These are phyloP conservation scores for Diaporthe aspalathi DNA, from an alignment of 2,329 filamentous ascomycete species.

Conservation along the genomic window DNA sequence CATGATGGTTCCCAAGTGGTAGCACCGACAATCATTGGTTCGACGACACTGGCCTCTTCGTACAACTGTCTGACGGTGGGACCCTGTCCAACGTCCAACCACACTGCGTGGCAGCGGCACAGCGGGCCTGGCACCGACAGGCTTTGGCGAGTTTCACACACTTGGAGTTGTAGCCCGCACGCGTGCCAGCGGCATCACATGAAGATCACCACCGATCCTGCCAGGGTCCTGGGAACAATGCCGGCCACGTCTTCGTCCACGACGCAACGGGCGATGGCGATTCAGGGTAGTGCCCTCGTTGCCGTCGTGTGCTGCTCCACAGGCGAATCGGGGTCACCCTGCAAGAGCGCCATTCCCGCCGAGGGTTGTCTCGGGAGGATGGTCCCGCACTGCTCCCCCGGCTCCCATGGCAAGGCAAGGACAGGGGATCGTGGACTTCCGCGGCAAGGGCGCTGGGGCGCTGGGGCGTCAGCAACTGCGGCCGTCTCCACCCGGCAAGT, in stretches of 20 bases:
- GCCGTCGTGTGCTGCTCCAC: too few relatives aligned
- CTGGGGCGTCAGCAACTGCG: constrained; percentile 23
- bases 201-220: constrained; percentile 9
- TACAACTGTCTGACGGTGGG: constrained; percentile 13
- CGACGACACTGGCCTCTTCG: background rate
- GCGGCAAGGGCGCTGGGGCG: constrained; percentile 30
- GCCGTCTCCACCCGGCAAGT: constrained; percentile 7
- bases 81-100: constrained; percentile 9
- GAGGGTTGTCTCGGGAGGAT: constrained; percentile 17
- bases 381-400: constrained; percentile 24
- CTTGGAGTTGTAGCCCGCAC: background rate
- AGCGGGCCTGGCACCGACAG: constrained; percentile 26
- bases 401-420: too few relatives aligned
- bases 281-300: constrained; percentile 32
- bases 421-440: constrained; percentile 28
- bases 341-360: constrained; percentile 20
- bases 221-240: constrained; percentile 4
- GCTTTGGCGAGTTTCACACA: constrained; percentile 19
- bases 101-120: background rate
- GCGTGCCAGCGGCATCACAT: constrained; percentile 28
- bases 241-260: constrained; percentile 28
- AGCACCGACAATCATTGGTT: constrained; percentile 2
- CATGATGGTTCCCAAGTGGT: background rate
- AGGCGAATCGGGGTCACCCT: constrained; percentile 12
- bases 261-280: constrained; percentile 24